Evolutionary conservation across 257 asterid genomes (phyloP).

Genomic region (Capsicum pubescens): DNA sequence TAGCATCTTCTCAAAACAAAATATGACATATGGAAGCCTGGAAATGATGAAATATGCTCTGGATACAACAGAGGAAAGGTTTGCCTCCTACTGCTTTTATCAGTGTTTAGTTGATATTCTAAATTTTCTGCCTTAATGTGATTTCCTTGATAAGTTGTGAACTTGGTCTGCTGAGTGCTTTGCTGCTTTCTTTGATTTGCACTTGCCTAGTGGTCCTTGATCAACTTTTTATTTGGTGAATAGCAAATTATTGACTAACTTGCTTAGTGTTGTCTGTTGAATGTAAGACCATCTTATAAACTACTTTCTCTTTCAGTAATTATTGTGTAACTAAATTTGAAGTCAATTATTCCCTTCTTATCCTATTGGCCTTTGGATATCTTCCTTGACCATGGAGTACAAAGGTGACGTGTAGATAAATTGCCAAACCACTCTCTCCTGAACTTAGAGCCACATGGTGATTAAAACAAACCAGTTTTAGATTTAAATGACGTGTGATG

Average conservation of each 20-base stretch:
- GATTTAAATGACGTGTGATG: not conserved
- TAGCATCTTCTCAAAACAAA: not conserved
- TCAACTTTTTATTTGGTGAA: not conserved
- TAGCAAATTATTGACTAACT: not conserved
- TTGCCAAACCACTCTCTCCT: not conserved
- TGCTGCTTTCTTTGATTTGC: conserved; percentile 2
- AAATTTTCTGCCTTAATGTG: not conserved
- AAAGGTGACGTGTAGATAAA: conserved; percentile 3
- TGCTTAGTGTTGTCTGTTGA: not conserved
- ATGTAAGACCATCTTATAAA: not conserved
- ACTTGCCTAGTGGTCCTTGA: conserved; percentile 7
- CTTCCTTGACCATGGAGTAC: not conserved
- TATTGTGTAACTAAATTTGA: not conserved
- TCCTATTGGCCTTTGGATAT: not conserved
- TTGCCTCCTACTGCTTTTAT: not conserved
- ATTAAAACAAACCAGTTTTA: not conserved
- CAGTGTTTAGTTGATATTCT: not conserved
- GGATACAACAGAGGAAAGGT: not conserved
- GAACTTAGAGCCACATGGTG: not conserved
- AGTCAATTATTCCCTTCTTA: not conserved
- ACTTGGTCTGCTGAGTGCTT: not conserved
- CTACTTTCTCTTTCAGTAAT: not conserved
- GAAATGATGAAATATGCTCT: not conserved
- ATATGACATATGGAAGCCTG: not conserved
- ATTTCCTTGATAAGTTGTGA: not conserved